Base-by-base conservation (phyloP, 192 early-diverging fungal genomes). In the Mortierella antarctica region DNA sequence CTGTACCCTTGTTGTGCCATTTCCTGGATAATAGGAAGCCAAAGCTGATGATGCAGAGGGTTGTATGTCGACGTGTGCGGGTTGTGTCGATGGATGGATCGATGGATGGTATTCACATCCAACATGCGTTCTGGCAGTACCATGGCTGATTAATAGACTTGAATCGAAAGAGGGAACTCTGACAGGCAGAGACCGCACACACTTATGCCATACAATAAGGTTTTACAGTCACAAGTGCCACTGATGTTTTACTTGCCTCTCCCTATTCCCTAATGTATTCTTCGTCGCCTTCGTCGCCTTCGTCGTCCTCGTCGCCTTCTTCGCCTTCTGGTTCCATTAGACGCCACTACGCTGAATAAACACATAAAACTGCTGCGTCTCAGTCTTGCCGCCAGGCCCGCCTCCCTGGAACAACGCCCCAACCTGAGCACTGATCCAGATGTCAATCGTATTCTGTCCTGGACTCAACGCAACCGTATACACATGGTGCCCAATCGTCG, bases 361-460 rank as follows among this genome's bases (percentile, higher is more conserved):
- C 58, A 80, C 15, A 49, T 67, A 80, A 39, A 70, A 80, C 55
- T 80, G 70, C 23, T 80, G 77, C 8, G 77, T 80, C 51, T 80
- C 77, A 13, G 55, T 56, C 60, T 80, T 80, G 54, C 77, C 77
- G 3, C 77, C 77, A 5, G 77, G 65, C 1, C 31, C 44, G 4
- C 77, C 70, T 14, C 77, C 77, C 39, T 80, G 77, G 70, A 80
- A 80, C 18, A 80, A 60, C 0, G 65, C 77, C 46, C 77, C 77
- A 5, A 72, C 77, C 13, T 65, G 81, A 4, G 73, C 81, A 51
- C 65, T 75, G 55, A 83, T 74, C 81, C 81, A 83, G n/a, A 83
- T 52, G 51, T 83, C 81, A 17, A 83, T 62, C 20, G 63, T 75
- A 23, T 75, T 83, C 64, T 71, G 65, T 1, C 81, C 81, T 7